These are phyloP conservation scores for Saposhnikovia divaricata DNA, from an alignment of 129 eudicot genomes.

Conservation along the genomic window DNA sequence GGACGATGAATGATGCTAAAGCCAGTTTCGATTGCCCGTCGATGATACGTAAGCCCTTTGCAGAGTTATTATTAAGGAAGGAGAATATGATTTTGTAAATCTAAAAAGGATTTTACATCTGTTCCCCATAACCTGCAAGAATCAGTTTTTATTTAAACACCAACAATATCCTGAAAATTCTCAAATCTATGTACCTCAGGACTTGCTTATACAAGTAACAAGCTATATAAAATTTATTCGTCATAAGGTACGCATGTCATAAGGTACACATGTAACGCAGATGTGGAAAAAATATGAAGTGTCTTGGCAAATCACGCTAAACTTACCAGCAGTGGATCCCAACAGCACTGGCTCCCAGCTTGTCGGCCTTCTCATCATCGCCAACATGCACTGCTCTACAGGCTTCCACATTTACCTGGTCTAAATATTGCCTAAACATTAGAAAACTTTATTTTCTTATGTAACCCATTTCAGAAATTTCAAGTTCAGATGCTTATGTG, in stretches of 20 bases:
- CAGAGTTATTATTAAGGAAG: constrained; percentile 17
- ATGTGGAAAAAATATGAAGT: background rate
- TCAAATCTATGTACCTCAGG: background rate
- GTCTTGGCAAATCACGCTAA: background rate
- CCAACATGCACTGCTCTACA: constrained; percentile 80
- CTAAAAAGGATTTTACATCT: constrained; percentile 71
- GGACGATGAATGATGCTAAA: background rate
- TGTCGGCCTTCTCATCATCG: constrained; percentile 79
- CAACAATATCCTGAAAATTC: background rate
- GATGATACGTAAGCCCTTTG: background rate
- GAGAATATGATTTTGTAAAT: constrained; percentile 57
- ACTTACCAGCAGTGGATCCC: constrained; percentile 88
- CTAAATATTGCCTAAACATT: constrained; percentile 26
- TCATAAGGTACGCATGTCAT: background rate
- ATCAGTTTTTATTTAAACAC: background rate
- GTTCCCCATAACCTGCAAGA: constrained; percentile 81
- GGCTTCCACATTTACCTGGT: constrained; percentile 57
- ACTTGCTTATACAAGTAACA: background rate
- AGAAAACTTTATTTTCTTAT: background rate
- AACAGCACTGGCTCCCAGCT: constrained; percentile 73
- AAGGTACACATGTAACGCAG: background rate
- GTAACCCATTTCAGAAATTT: background rate
- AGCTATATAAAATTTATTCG: background rate
- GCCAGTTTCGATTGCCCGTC: background rate
- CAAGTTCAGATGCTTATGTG: background rate